Base-by-base conservation (phyloP, 2,329 filamentous ascomycete species). In the Trichoderma cornu-damae region DNA sequence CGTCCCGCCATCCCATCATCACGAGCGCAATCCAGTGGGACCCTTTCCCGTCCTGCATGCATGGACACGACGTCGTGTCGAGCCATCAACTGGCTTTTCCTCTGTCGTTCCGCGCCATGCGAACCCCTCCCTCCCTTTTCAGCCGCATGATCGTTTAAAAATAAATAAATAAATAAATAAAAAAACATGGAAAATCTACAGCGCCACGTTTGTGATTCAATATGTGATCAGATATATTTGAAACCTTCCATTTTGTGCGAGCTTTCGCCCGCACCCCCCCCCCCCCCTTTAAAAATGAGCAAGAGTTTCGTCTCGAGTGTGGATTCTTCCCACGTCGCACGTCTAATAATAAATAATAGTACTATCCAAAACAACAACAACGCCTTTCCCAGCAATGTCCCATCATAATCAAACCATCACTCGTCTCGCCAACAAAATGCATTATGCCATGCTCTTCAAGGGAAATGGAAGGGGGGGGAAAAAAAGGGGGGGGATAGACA, bases 401-500 rank as follows among this genome's bases (percentile, higher is more conserved):
- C 51, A 46, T 46, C 51, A 46, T 55, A 6, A 28, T 9, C n/a
- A n/a, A n/a, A n/a, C 35, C 42, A 20, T 55, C 40, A 30, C 34
- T 43, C 51, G 22, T 38, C 42, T 47, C 51, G 51, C 51, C 51
- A 55, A 52, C 37, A 47, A 30, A 46, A 44, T 55, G 22, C 42
- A 46, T 55, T 38, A 38, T 46, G 51, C 42, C 50, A 38, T 55
- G 51, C 51, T 38, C 44, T 48, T 26, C n/a, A 56, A 56, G 38
- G 18, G 32, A 48, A 11, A 16, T 20, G n/a, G n/a, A n/a, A 49
- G 14, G 16, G n/a, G n/a, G n/a, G n/a, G n/a, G n/a, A 37, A 9
- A 34, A 35, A n/a, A 49, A 20, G 16, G n/a, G n/a, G n/a, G n/a
- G n/a, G n/a, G n/a, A 35, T 7, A 6, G 34, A 49, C 40, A 16